phyloP scores from a whole-genome alignment of 768 basidiomycete species.

The Agaricus bisporus region DNA sequence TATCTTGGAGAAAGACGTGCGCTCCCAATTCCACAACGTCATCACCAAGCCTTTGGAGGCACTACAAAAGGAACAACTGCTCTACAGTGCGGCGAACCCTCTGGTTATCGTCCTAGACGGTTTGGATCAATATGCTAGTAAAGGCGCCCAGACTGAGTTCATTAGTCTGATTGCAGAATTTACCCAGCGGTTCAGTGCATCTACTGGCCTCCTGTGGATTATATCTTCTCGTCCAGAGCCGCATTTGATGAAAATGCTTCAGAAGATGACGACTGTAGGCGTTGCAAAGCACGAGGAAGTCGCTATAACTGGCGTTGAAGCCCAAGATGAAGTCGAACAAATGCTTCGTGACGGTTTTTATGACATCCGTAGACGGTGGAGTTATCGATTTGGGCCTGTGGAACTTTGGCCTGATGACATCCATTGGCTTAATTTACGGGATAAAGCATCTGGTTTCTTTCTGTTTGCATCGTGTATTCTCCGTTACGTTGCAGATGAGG shows the following conservation, averaged over 20 bases:
- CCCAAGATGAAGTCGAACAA: neutral
- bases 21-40: neutral
- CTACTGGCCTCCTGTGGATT: neutral
- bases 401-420: neutral
- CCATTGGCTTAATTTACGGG: neutral
- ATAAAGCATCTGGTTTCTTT: neutral
- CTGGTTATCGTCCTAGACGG: neutral
- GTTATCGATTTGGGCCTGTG: neutral
- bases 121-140: neutral
- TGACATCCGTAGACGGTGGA: neutral
- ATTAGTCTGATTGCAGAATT: neutral
- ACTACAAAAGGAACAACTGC: neutral
- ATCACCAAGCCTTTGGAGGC: neutral
- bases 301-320: neutral
- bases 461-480: conserved; percentile 2
- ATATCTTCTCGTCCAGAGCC: neutral
- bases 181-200: neutral
- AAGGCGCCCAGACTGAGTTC: neutral
- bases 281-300: neutral
- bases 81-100: neutral
- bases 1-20: neutral
- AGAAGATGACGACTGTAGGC: neutral
- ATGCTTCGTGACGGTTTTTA: neutral
- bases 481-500: neutral
- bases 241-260: neutral